Evolutionary conservation across 331 rosid species (phyloP), one percentile per base, ranked within the genome.

Genomic region (Saraca asoca): DNA sequence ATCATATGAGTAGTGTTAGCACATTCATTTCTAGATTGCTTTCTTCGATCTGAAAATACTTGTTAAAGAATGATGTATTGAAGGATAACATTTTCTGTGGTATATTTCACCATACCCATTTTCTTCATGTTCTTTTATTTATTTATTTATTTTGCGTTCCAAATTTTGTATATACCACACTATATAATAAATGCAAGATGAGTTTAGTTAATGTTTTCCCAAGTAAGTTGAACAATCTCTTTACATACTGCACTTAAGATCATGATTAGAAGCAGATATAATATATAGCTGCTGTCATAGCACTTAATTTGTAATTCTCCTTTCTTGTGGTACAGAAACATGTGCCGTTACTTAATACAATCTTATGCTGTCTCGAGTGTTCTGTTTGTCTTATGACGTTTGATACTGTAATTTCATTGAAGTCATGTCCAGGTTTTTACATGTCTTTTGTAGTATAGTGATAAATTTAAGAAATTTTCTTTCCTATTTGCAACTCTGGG

Each of bases 391-490:
- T 43, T 7, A 42, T 51, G 18, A 31, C 12, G 7, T 49, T 44
- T 20, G 57, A 9, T 5, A 24, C 55, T 38, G 13, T 68, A 7
- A 13, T 13, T 5, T 15, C 46, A 51, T 60, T 19, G 49, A 52
- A 64, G 60, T 33, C 31, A 54, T 61, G 33, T 39, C 31, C 15
- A 15, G 9, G 31, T 75, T 20, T 38, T 34, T n/a, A 33, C n/a
- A 33, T 31, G 16, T 13, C 44, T 5, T 62, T 64, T 69, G 66
- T 72, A 35, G 72, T 51, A 2, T 42, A 17, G 59, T 48, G 59
- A 66, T 39, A 48, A 46, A 35, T 15, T 56, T 66, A 67, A 56
- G 10, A 24, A 61, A 20, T 62, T 70, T 70, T 51, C 59, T 56
- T 62, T 62, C 34, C 49, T 37, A 20, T 66, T 73, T 24, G 52